Conservation (phyloP, 306 rosid species). For the Sechiopsis laciniata region DNA sequence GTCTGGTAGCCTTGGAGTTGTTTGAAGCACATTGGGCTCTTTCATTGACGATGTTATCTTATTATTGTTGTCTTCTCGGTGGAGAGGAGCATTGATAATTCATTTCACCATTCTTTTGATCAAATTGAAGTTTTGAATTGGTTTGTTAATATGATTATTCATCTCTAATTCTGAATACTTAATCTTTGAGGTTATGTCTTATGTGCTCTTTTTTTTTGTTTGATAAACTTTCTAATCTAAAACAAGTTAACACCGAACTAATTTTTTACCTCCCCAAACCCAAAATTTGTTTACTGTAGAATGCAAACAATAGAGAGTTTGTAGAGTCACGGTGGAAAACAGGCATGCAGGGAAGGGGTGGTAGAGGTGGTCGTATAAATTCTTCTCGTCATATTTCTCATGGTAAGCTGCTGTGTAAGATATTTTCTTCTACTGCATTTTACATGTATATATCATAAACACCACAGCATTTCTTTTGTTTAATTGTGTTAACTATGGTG, state of each 20-base stretch:
- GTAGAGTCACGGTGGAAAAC: constrained; percentile 71
- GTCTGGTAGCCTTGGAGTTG: neutral
- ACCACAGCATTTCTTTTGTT: neutral
- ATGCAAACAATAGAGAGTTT: constrained; percentile 58
- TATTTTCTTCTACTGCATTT: constrained; percentile 17
- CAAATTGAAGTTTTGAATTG: too few relatives aligned
- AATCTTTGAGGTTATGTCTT: constrained; percentile 6
- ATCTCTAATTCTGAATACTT: neutral
- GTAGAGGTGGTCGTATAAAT: constrained; percentile 67
- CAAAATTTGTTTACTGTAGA: constrained; percentile 44
- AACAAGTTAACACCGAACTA: neutral
- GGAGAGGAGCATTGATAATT: too few relatives aligned
- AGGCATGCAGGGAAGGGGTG: constrained; percentile 66
- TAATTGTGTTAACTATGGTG: neutral
- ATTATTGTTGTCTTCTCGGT: too few relatives aligned
- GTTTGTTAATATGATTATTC: neutral
- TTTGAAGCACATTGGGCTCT: too few relatives aligned
- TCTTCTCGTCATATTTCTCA: constrained; percentile 52
- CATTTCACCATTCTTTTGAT: too few relatives aligned
- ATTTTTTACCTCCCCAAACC: neutral
- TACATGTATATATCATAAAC: neutral
- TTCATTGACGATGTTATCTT: too few relatives aligned
- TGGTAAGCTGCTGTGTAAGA: constrained; percentile 39
- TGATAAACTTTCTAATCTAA: constrained; percentile 5
- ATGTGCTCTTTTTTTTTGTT: neutral